Percentiles rank a stretch among this genome's conserved stretches.
Conservation (phyloP, 768 basidiomycete genomes). For the Suillus tomentosus region DNA sequence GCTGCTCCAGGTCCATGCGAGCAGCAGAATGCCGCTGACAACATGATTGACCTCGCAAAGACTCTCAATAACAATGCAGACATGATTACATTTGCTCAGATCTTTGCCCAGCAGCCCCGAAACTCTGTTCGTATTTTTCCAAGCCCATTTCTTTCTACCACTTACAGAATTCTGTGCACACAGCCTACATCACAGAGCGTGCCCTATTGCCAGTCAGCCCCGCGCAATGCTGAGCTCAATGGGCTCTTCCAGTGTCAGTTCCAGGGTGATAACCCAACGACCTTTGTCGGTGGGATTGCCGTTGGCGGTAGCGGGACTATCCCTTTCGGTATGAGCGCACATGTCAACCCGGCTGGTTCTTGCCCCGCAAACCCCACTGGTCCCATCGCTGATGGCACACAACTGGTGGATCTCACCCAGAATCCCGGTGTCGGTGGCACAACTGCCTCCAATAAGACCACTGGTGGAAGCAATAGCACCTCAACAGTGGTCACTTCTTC, state of each 20-base stretch:
- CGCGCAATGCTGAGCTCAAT: slow-evolving; percentile 51
- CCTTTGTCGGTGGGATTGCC: slow-evolving; percentile 45
- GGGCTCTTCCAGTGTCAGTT: slow-evolving; percentile 65
- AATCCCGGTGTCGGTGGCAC: slow-evolving; percentile 35
- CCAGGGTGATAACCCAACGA: slow-evolving; percentile 43
- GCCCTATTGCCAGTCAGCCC: slow-evolving; percentile 56
- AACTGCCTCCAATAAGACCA: neutral
- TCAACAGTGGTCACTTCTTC: slow-evolving; percentile 8
- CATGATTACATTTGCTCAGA: slow-evolving; percentile 54
- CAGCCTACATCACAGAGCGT: slow-evolving; percentile 47
- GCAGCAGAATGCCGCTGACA: slow-evolving; percentile 58
- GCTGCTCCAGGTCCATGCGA: slow-evolving; percentile 54
- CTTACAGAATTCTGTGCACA: slow-evolving; percentile 1
- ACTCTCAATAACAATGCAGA: slow-evolving; percentile 44
- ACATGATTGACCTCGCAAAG: slow-evolving; percentile 49
- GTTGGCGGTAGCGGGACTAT: slow-evolving; percentile 52
- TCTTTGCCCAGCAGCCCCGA: slow-evolving; percentile 59
- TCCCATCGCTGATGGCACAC: slow-evolving; percentile 50
- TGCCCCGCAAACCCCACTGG: slow-evolving; percentile 52
- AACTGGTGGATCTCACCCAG: slow-evolving; percentile 39
- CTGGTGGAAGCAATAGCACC: slow-evolving; percentile 9
- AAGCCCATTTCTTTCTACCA: neutral
- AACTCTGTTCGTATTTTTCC: slow-evolving; percentile 44
- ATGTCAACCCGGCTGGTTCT: slow-evolving; percentile 48
- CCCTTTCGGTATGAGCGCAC: slow-evolving; percentile 46